phyloP scores from a whole-genome alignment of 2,329 filamentous ascomycete genomes.

The Fusarium setosum region DNA sequence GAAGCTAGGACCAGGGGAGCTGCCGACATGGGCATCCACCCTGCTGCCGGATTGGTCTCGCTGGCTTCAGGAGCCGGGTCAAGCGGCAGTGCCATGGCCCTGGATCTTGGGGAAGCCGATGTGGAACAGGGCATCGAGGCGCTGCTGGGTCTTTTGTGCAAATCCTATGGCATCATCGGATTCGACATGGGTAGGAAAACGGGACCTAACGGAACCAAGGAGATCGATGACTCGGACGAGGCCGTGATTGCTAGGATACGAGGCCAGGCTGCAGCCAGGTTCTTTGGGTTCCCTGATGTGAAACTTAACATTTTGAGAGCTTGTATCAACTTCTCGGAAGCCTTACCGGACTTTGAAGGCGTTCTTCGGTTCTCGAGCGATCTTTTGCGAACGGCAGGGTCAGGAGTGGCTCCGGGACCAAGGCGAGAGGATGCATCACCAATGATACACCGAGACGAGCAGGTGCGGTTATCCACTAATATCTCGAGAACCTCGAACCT shows the following conservation, averaged over 20 bases:
- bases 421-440: constrained; percentile 77
- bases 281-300: constrained; percentile 81
- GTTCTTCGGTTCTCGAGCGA: constrained; percentile 90
- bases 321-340: constrained; percentile 95
- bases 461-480: constrained; percentile 84
- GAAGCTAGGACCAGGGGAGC: constrained; percentile 93
- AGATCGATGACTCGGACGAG: constrained; percentile 60
- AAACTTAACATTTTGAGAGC: constrained; percentile 89
- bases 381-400: constrained; percentile 83
- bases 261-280: constrained; percentile 66
- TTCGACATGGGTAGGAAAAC: constrained; percentile 52
- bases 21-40: constrained; percentile 96
- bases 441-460: constrained; percentile 82
- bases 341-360: constrained; percentile 89
- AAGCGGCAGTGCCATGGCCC: constrained; percentile 61
- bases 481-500: constrained; percentile 85
- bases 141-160: constrained; percentile 70
- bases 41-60: constrained; percentile 85
- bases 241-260: constrained; percentile 68
- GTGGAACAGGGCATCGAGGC: constrained; percentile 74
- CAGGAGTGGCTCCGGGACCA: constrained; percentile 79
- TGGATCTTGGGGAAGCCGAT: constrained; percentile 73
- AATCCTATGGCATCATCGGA: constrained; percentile 72
- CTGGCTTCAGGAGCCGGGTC: constrained; percentile 68
- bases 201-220: constrained; percentile 34